Base-by-base conservation (phyloP, 345 rosid genomes). In the Moricandia arvensis region DNA sequence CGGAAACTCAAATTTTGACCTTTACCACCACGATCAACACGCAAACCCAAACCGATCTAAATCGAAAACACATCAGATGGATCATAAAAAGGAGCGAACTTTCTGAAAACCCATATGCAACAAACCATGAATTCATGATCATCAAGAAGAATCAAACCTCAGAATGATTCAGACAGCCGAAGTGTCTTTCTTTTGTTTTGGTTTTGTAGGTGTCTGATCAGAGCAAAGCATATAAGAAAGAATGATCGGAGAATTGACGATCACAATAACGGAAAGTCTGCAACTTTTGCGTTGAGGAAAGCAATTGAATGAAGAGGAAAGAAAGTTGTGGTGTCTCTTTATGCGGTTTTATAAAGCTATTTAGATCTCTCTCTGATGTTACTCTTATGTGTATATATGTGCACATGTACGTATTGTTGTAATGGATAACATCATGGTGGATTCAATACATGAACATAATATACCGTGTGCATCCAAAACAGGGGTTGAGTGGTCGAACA, bases 61-160 rank as follows among this genome's bases (percentile, higher is more conserved):
- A 69, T 79, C 33, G 3, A 65, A 9, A 68, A 43, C 17, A 16
- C 60, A 74, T 31, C 70, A 73, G 5, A 78, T 21, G 24, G 24
- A 21, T 21, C 69, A 58, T n/a, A 57, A 35, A 63, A 74, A 67
- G 78, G 76, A 30, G 11, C 7, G 81, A 62, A 29, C 79, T 85
- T 81, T 84, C 68, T 68, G 76, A 74, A 85, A 77, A 66, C 81
- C 85, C 84, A 83, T 83, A 84, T 72, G 83, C 87, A 86, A 79
- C 63, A 71, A 58, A 81, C 75, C 82, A 78, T 87, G 84, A 85
- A 35, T 13, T 82, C 43, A 67, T n/a, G n/a, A n/a, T 73, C 80
- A 58, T 72, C 69, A 76, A 68, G 6, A 35, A 70, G 59, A 70
- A 63, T 65, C 61, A 4, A 75, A 67, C 17, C 66, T 49, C 69